phyloP scores from a whole-genome alignment of 1,284 basidiomycete species.

The Lignosus rhinocerotis region DNA sequence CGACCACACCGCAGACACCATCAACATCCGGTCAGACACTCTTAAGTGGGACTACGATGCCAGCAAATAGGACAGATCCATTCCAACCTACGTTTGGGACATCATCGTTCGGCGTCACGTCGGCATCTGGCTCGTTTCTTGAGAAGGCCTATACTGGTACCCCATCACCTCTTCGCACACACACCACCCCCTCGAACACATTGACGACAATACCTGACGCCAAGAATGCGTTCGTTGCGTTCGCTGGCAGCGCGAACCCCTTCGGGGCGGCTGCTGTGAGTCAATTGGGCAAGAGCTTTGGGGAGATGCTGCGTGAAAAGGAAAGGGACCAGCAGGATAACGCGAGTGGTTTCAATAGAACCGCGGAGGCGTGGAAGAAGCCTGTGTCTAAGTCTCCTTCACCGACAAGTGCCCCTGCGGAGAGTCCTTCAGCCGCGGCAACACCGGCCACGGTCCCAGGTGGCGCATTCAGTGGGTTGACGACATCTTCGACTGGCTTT shows the following conservation, averaged over 20 bases:
- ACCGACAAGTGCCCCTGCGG: constrained; percentile 5
- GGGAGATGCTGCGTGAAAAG: constrained; percentile 39
- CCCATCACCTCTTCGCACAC: constrained; percentile 31
- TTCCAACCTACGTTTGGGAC: constrained; percentile 20
- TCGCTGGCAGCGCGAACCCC: constrained; percentile 43
- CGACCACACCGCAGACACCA: constrained; percentile 12
- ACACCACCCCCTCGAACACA: constrained; percentile 20
- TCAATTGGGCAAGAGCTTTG: constrained; percentile 39
- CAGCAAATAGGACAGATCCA: background rate
- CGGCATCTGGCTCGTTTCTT: constrained; percentile 13
- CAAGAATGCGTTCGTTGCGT: constrained; percentile 47
- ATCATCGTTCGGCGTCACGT: constrained; percentile 15
- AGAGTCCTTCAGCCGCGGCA: background rate
- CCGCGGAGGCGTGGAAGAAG: constrained; percentile 22
- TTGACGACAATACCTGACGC: constrained; percentile 36
- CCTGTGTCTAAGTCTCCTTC: constrained; percentile 24
- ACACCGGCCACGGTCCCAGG: no score
- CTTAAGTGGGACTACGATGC: constrained; percentile 19
- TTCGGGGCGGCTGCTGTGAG: constrained; percentile 41
- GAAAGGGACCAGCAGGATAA: constrained; percentile 13
- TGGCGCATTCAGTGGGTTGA: no score
- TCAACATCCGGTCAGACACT: constrained; percentile 16
- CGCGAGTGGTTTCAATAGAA: constrained; percentile 12
- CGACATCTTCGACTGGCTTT: no score
- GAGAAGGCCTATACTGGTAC: constrained; percentile 39